These are phyloP conservation scores for Leucosporidium yakuticum DNA, from an alignment of 768 basidiomycete genomes.

Conservation along the genomic window DNA sequence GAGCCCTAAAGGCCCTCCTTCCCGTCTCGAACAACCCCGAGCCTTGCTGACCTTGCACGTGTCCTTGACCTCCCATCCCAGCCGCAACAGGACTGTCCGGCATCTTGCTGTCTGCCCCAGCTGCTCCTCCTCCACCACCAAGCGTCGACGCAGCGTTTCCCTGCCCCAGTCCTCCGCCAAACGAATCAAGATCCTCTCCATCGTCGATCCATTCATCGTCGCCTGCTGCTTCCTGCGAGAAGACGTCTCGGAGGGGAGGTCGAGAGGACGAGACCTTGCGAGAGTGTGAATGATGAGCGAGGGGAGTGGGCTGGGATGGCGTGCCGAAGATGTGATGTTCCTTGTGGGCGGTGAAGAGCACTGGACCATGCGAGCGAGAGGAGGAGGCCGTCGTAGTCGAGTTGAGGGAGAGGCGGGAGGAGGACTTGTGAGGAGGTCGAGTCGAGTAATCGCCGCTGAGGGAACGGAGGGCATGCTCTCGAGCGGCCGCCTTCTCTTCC, in stretches of 20 bases:
- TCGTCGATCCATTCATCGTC: constrained; percentile 28
- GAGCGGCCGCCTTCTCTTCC: too few species aligned
- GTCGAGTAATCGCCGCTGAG: constrained; percentile 4
- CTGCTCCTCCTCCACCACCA: neutral
- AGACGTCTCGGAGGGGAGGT: constrained; percentile 34
- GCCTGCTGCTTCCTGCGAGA: constrained; percentile 10
- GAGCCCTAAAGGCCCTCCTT: neutral
- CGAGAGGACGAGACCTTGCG: neutral
- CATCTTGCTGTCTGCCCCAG: neutral
- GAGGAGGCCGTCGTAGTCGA: neutral
- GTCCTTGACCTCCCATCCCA: neutral
- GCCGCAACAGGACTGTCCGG: neutral
- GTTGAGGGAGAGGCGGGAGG: constrained; percentile 3
- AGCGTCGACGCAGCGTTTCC: neutral
- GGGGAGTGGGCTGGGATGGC: constrained; percentile 22
- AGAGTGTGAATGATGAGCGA: neutral
- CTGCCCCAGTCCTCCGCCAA: constrained; percentile 36
- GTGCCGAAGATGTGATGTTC: constrained; percentile 36
- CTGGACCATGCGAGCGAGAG: neutral
- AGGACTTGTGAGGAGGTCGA: neutral
- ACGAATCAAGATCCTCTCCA: constrained; percentile 23
- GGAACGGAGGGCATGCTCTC: neutral
- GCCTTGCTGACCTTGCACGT: too few species aligned
- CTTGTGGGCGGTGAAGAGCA: constrained; percentile 36
- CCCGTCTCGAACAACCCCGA: neutral